These are phyloP conservation scores for Solanum bulbocastanum DNA, from an alignment of 257 asterid species.

Conservation along the genomic window DNA sequence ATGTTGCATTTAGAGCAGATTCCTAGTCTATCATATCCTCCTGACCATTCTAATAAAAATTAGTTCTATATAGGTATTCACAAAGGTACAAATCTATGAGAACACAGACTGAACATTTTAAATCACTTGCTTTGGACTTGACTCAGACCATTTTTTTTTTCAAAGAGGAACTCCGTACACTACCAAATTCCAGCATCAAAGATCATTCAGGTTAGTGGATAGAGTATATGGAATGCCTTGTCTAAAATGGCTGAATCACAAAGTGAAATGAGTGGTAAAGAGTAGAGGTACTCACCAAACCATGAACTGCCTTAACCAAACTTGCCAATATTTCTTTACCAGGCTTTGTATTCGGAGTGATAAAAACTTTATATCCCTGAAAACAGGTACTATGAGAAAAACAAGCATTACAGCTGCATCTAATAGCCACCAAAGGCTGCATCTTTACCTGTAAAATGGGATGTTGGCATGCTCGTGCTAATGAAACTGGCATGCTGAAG, in stretches of 20 bases:
- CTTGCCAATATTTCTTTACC: conserved; percentile 63
- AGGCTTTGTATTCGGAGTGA: conserved; percentile 92
- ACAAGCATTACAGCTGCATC: not conserved
- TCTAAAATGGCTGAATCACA: not conserved
- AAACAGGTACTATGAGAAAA: conserved; percentile 14
- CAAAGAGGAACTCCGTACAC: not conserved
- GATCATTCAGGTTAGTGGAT: not conserved
- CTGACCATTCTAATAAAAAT: not conserved
- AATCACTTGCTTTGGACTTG: not conserved
- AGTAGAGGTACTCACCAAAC: conserved; percentile 49
- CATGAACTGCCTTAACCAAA: conserved; percentile 84
- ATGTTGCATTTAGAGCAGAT: not conserved
- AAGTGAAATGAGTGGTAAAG: not conserved
- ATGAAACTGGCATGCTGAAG: conserved; percentile 77
- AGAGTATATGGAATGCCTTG: not conserved
- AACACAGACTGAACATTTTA: not conserved
- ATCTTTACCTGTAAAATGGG: conserved; percentile 69
- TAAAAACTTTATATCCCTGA: conserved; percentile 76
- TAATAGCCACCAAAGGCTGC: not conserved
- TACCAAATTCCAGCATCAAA: not conserved
- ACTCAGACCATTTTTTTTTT: not conserved
- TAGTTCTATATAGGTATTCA: not conserved
- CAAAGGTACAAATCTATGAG: not conserved
- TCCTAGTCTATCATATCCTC: not conserved
- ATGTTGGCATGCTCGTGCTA: conserved; percentile 61